Evolutionary conservation across 192 early-diverging fungal species (phyloP).

Genomic region (Entophlyctis luteolus): DNA sequence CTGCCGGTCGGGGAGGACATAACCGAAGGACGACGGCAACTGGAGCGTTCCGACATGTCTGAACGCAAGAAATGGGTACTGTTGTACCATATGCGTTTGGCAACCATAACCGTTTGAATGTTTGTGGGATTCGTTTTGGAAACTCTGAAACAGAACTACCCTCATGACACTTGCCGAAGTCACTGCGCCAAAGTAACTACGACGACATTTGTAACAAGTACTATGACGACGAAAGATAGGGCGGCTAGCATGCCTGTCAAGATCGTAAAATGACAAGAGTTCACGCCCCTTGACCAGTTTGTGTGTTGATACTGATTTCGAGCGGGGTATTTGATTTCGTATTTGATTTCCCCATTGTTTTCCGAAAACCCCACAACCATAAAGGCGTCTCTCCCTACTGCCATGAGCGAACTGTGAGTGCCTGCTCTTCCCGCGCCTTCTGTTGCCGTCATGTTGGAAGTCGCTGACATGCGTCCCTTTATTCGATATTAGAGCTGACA

Average conservation of each 20-base stretch:
- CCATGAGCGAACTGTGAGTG: not conserved
- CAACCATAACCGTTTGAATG: too few relatives aligned
- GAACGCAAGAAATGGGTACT: constrained; percentile 28
- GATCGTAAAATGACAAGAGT: too few relatives aligned
- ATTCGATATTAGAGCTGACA: constrained; percentile 68
- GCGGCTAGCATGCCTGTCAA: too few relatives aligned
- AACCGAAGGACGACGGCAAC: not conserved
- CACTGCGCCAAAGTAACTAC: too few relatives aligned
- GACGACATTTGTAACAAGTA: too few relatives aligned
- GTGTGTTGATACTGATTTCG: too few relatives aligned
- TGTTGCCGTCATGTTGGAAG: not conserved
- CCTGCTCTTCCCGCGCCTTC: not conserved
- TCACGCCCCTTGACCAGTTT: too few relatives aligned
- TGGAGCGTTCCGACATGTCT: constrained; percentile 1
- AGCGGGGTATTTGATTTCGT: too few relatives aligned
- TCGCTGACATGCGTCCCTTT: not conserved
- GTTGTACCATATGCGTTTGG: constrained; percentile 14
- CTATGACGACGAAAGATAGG: too few relatives aligned
- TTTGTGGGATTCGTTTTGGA: too few relatives aligned
- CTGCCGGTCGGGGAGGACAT: not conserved
- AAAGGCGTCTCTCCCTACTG: not conserved
- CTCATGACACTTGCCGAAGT: too few relatives aligned
- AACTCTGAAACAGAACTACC: too few relatives aligned
- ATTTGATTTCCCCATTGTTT: not conserved
- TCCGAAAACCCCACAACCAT: not conserved